Conservation (phyloP, 371 early-diverging fungal genomes). For the Amoeboaphelidium occidentale region DNA sequence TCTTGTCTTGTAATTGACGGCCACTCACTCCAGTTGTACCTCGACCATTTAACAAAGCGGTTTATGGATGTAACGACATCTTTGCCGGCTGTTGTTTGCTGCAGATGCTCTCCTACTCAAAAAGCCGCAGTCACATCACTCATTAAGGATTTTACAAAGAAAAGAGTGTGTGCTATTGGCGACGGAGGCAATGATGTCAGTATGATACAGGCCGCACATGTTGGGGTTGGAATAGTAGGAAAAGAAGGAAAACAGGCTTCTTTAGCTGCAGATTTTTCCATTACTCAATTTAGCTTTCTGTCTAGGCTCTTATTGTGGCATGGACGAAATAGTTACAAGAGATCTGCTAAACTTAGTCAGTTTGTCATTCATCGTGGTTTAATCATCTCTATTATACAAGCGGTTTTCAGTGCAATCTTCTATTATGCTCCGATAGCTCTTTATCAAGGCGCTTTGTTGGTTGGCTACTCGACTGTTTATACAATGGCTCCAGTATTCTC, state of each 20-base stretch:
- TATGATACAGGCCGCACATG: slow-evolving; percentile 96
- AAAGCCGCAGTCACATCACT: slow-evolving; percentile 88
- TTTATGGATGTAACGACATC: slow-evolving; percentile 57
- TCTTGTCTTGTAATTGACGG: slow-evolving; percentile 93
- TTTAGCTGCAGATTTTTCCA: slow-evolving; percentile 88
- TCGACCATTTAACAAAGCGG: slow-evolving; percentile 45
- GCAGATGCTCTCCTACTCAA: slow-evolving; percentile 96
- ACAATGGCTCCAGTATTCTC: slow-evolving; percentile 96
- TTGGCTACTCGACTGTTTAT: slow-evolving; percentile 79
- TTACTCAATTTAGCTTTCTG: slow-evolving; percentile 73
- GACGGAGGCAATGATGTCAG: slow-evolving; percentile 99
- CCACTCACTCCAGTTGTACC: slow-evolving; percentile 49
- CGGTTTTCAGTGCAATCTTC: slow-evolving; percentile 92
- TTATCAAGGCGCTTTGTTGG: slow-evolving; percentile 47
- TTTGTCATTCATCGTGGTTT: slow-evolving; percentile 98
- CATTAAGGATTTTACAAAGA: slow-evolving; percentile 47
- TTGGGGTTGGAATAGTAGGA: slow-evolving; percentile 96
- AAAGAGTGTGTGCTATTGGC: slow-evolving; percentile 77
- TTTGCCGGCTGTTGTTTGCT: slow-evolving; percentile 82
- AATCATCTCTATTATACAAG: slow-evolving; percentile 95
- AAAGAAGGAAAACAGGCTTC: slow-evolving; percentile 97
- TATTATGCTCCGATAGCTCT: slow-evolving; percentile 94
- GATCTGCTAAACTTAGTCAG: slow-evolving; percentile 84
- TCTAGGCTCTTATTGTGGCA: slow-evolving; percentile 81
- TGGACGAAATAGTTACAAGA: slow-evolving; percentile 86